phyloP scores from a whole-genome alignment of 176 grass and related monocot species.

The Aechmea fasciata region DNA sequence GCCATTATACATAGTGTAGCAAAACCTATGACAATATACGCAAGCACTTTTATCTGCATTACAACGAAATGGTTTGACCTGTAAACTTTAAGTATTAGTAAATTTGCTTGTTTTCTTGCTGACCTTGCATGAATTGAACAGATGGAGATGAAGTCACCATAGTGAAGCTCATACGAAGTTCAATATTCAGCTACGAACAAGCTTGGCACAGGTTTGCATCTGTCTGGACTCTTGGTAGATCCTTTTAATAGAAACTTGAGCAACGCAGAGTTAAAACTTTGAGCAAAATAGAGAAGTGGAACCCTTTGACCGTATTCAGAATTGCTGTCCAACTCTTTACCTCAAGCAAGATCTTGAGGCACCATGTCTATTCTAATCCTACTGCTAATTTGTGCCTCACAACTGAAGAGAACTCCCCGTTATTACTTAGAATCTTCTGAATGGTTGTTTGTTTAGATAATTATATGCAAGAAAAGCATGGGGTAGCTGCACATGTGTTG shows the following conservation, averaged over 20 bases:
- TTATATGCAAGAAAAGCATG: too few species aligned
- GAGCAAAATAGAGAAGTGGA: too few species aligned
- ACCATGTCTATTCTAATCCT: too few species aligned
- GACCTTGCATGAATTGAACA: constrained; percentile 26
- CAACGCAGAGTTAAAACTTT: not conserved
- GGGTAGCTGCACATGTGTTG: too few species aligned
- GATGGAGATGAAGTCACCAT: constrained; percentile 43
- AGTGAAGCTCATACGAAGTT: constrained; percentile 89
- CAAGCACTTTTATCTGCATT: constrained; percentile 79
- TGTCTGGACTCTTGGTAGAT: not conserved
- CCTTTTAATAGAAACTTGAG: not conserved
- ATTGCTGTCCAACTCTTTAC: too few species aligned
- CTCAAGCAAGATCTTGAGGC: too few species aligned
- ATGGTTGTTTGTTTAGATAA: too few species aligned
- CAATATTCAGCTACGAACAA: constrained; percentile 93
- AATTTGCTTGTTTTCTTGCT: constrained; percentile 16
- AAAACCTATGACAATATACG: constrained; percentile 75
- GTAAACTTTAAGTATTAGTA: constrained; percentile 9
- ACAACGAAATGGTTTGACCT: constrained; percentile 62
- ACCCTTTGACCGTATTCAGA: too few species aligned
- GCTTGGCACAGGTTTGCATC: constrained; percentile 79
- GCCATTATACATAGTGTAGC: too few species aligned
- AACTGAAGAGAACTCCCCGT: too few species aligned
- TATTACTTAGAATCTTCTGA: too few species aligned
- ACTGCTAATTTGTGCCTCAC: too few species aligned